Percentiles rank a stretch among this genome's conserved stretches.
phyloP scores from a whole-genome alignment of 1,284 basidiomycete genomes.

The Pulchroboletus neoregius region DNA sequence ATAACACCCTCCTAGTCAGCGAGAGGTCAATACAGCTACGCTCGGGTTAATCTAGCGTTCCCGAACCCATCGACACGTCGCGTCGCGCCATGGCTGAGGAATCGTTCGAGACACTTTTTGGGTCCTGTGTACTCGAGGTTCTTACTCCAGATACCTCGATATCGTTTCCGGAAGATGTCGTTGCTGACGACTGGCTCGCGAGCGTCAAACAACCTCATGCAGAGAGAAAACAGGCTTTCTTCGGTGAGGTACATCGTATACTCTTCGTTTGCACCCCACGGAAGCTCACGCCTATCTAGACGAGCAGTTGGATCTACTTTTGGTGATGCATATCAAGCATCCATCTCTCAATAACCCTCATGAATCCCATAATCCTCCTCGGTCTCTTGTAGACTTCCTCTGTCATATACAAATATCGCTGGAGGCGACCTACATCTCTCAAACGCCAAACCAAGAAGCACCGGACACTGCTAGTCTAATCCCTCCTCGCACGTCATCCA shows the following conservation, averaged over 20 bases:
- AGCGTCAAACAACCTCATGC: constrained; percentile 35
- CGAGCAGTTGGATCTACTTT: constrained; percentile 69
- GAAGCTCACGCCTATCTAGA: constrained; percentile 43
- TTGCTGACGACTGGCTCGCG: constrained; percentile 54
- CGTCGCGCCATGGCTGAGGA: constrained; percentile 22
- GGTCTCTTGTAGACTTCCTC: constrained; percentile 58
- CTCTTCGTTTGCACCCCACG: constrained; percentile 14
- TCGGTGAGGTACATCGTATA: constrained; percentile 50
- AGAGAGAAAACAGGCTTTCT: constrained; percentile 64
- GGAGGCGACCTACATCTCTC: constrained; percentile 78
- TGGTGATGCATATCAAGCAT: constrained; percentile 53
- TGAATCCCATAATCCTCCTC: constrained; percentile 51
- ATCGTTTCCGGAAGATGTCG: constrained; percentile 49
- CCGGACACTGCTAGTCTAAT: constrained; percentile 40
- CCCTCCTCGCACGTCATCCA: constrained; percentile 46
- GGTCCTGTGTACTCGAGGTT: constrained; percentile 57
- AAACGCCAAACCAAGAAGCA: constrained; percentile 30
- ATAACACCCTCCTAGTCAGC: too few relatives aligned
- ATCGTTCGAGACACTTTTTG: constrained; percentile 62
- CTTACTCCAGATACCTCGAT: constrained; percentile 63
- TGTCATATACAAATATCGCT: constrained; percentile 72
- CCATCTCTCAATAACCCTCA: constrained; percentile 33
- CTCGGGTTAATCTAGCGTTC: too few relatives aligned
- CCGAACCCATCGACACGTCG: neutral
- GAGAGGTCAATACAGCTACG: too few relatives aligned